Evolutionary conservation across 257 asterid species (phyloP), one percentile per base, ranked within the genome.

Genomic region (Anisodus tanguticus): DNA sequence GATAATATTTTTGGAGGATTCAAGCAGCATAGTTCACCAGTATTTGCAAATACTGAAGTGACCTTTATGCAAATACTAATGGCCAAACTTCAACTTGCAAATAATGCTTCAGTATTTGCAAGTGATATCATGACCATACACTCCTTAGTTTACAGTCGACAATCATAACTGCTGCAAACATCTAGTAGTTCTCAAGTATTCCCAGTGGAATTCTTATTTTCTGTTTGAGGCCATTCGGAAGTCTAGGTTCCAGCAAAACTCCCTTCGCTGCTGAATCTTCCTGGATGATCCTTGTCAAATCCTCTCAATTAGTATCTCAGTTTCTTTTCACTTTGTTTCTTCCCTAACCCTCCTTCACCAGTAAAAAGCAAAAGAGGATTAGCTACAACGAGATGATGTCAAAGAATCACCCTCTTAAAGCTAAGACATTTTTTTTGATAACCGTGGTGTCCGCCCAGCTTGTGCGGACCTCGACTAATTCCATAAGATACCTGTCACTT

Each of bases 1-100:
- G 45, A 41, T 2, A 41, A 41, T 41, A 41, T 41, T 41, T 41
- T 41, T 41, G 45, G 45, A 41, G 45, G 45, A 41, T 41, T 41
- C 45, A 5, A 41, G 45, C 45, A 41, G 4, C 45, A 26, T 11
- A 26, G 71, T 64, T 64, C 43, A 64, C 71, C 9, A 31, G 17
- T 26, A 64, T 64, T 26, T 11, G 43, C 45, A 41, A 41, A 41
- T 41, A 41, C 45, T 41, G 45, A 5, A 41, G 45, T 41, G 45
- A 41, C 3, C 45, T 41, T 41, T 41, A 3, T 41, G 45, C 45
- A 64, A 26, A 26, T 64, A 64, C 17, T 26, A 43, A 43, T 64
- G 15, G 71, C n/a, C 71, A 11, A 66, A 66, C 71, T 66, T 66
- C 71, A 66, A 66, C 45, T 66, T 26, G 71, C 71, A 63, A 63